Conservation (phyloP, 257 asterid species). For the Fraxinus quadrangulata region DNA sequence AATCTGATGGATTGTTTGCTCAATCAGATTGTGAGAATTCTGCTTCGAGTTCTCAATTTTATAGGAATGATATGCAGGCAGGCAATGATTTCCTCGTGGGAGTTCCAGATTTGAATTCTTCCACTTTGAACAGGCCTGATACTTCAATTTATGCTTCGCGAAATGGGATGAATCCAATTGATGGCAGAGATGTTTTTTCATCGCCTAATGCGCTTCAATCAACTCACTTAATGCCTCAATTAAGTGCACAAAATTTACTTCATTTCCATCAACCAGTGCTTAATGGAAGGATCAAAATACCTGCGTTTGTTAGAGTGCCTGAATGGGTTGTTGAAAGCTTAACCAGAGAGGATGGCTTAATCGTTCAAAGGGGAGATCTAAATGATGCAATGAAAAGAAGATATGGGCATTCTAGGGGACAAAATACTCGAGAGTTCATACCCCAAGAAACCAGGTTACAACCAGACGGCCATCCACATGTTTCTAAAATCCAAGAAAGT, state of each 20-base stretch:
- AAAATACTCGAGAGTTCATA: conserved; percentile 25
- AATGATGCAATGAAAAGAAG: conserved; percentile 37
- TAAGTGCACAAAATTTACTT: conserved; percentile 29
- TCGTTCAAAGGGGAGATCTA: conserved; percentile 48
- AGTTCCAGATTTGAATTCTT: conserved; percentile 33
- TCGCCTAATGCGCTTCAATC: conserved; percentile 37
- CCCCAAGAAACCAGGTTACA: conserved; percentile 30
- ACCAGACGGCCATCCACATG: neutral
- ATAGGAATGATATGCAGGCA: conserved; percentile 28
- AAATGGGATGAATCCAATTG: conserved; percentile 38
- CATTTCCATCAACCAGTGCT: conserved; percentile 33
- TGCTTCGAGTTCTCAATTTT: conserved; percentile 35
- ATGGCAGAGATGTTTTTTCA: conserved; percentile 36
- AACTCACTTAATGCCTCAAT: conserved; percentile 28
- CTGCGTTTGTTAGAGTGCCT: conserved; percentile 38
- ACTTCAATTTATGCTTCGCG: conserved; percentile 26
- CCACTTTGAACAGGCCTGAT: conserved; percentile 39
- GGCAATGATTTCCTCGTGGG: conserved; percentile 40
- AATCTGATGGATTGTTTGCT: conserved; percentile 32
- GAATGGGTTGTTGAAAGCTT: conserved; percentile 36
- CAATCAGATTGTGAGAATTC: conserved; percentile 35
- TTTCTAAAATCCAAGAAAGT: conserved; percentile 35
- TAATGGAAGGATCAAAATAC: conserved; percentile 39
- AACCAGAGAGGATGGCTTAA: conserved; percentile 48
- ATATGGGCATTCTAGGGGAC: conserved; percentile 34